Evolutionary conservation across 2,329 filamentous ascomycete species (phyloP).

Genomic region (Alternaria sp.): DNA sequence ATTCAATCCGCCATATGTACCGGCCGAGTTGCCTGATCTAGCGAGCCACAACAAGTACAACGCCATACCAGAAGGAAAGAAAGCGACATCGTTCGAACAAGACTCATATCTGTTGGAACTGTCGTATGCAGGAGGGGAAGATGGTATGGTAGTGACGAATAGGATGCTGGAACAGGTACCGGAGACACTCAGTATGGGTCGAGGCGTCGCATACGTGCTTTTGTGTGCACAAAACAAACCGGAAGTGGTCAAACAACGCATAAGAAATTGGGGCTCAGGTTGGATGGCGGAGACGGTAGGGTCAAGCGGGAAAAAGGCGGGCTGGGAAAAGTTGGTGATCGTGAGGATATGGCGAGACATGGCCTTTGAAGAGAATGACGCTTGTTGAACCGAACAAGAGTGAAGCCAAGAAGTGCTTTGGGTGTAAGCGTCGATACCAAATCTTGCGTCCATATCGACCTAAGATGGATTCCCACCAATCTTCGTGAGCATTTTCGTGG

Average conservation of each 20-base stretch:
- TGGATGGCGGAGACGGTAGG: constrained; percentile 85
- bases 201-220: constrained; percentile 87
- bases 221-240: constrained; percentile 93
- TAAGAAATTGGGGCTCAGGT: constrained; percentile 64
- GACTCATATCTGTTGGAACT: constrained; percentile 86
- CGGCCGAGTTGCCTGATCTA: constrained; percentile 75
- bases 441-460: constrained; percentile 31
- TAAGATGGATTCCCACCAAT: constrained; percentile 28
- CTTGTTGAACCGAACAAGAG: not conserved
- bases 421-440: constrained; percentile 9
- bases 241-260: constrained; percentile 71
- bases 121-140: constrained; percentile 85
- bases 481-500: constrained; percentile 23
- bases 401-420: not conserved
- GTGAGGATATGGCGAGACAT: constrained; percentile 77
- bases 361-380: constrained; percentile 4
- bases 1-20: constrained; percentile 98
- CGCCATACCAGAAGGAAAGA: constrained; percentile 28
- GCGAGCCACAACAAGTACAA: constrained; percentile 51
- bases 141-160: constrained; percentile 95
- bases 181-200: constrained; percentile 64
- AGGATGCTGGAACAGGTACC: constrained; percentile 77
- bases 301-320: constrained; percentile 83
- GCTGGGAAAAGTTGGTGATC: constrained; percentile 94
- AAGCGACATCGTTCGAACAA: constrained; percentile 68